phyloP scores from a whole-genome alignment of 495 filamentous ascomycete species.

The Xylaria scruposa region DNA sequence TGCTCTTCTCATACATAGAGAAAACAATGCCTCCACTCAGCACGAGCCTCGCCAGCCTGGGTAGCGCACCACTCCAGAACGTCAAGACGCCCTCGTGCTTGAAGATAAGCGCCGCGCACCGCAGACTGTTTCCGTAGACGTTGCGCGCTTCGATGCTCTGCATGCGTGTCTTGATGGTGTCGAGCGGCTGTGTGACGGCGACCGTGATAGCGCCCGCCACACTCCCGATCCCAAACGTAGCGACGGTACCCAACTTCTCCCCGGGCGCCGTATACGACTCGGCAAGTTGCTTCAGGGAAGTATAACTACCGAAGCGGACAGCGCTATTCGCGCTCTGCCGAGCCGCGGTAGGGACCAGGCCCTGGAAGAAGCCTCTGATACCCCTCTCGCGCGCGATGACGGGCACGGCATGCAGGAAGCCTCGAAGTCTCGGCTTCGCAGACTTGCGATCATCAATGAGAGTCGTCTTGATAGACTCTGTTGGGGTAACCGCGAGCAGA shows the following conservation, averaged over 20 bases:
- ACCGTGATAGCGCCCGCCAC: conserved; percentile 93
- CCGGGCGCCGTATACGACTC: conserved; percentile 91
- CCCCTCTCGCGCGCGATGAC: conserved; percentile 89
- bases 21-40: conserved; percentile 97
- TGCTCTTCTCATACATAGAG: conserved; percentile 98
- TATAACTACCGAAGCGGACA: conserved; percentile 88
- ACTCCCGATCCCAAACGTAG: conserved; percentile 90
- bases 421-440: conserved; percentile 81
- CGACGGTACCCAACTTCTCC: conserved; percentile 88
- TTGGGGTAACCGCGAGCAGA: conserved; percentile 91
- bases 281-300: conserved; percentile 85
- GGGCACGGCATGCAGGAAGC: conserved; percentile 88
- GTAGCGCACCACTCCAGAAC: conserved; percentile 93
- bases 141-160: conserved; percentile 89
- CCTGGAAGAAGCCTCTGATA: conserved; percentile 91
- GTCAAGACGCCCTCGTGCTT: conserved; percentile 88
- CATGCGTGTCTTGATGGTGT: conserved; percentile 98
- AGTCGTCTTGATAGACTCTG: conserved; percentile 97
- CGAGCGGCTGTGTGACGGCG: conserved; percentile 87
- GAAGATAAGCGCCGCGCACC: conserved; percentile 82
- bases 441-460: conserved; percentile 97
- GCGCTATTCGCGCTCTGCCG: conserved; percentile 95
- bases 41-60: conserved; percentile 81
- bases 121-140: conserved; percentile 87
- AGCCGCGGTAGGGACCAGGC: conserved; percentile 92